phyloP scores from a whole-genome alignment of 2,329 filamentous ascomycete species.

The Fusarium setosum region DNA sequence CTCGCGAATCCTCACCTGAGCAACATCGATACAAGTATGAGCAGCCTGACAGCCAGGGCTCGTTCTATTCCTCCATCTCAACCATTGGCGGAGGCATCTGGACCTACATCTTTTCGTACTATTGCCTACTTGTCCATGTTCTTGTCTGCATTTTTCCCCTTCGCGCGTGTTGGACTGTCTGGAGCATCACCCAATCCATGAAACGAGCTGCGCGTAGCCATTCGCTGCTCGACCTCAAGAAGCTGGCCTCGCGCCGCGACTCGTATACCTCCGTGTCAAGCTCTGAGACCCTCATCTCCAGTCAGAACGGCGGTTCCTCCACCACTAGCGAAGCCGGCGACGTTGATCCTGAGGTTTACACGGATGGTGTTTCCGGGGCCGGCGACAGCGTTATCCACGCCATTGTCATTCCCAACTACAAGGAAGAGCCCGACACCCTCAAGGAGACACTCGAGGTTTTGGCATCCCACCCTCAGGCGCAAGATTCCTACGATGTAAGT shows the following conservation, averaged over 20 bases:
- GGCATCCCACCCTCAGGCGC: slow-evolving; percentile 73
- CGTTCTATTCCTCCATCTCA: slow-evolving; percentile 45
- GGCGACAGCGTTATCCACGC: slow-evolving; percentile 67
- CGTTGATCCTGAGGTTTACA: slow-evolving; percentile 58
- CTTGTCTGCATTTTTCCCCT: slow-evolving; percentile 73
- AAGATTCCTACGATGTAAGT: slow-evolving; percentile 76
- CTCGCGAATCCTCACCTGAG: slow-evolving; percentile 58
- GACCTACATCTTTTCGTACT: slow-evolving; percentile 70
- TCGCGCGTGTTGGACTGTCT: slow-evolving; percentile 70
- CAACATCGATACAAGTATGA: slow-evolving; percentile 57
- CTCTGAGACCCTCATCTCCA: slow-evolving; percentile 62
- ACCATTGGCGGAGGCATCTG: slow-evolving; percentile 58
- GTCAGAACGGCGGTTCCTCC: slow-evolving; percentile 58
- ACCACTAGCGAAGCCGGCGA: slow-evolving; percentile 64
- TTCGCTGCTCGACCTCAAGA: slow-evolving; percentile 58
- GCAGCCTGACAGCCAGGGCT: slow-evolving; percentile 50
- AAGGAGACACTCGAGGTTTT: slow-evolving; percentile 76
- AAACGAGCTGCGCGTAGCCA: slow-evolving; percentile 58
- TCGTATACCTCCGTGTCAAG: slow-evolving; percentile 68
- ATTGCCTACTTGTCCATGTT: slow-evolving; percentile 73
- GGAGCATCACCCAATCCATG: slow-evolving; percentile 65
- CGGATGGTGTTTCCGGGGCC: slow-evolving; percentile 56
- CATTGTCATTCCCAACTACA: slow-evolving; percentile 80
- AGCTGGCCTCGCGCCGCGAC: slow-evolving; percentile 60
- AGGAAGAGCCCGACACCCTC: slow-evolving; percentile 76